Conservation (phyloP, 345 rosid genomes). For the Heritiera littoralis region DNA sequence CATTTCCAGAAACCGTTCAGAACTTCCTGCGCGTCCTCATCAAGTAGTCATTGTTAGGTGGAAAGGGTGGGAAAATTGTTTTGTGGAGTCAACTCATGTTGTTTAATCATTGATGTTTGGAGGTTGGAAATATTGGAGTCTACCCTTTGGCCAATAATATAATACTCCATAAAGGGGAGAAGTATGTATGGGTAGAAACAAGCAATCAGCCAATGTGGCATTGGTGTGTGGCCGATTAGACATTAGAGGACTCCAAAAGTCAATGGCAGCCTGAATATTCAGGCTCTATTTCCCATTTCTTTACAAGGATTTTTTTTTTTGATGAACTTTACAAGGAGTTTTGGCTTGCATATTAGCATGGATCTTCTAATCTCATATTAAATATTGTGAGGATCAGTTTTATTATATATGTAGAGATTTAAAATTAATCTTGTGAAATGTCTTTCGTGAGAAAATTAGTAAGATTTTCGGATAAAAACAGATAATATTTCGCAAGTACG, state of each 20-base stretch:
- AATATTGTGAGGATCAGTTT: too few species aligned
- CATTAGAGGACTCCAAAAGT: not conserved
- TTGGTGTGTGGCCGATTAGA: not conserved
- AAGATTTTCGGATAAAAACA: too few species aligned
- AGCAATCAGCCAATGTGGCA: not conserved
- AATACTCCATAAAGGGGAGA: not conserved
- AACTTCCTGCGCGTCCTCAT: not conserved
- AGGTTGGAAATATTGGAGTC: not conserved
- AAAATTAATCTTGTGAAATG: too few species aligned
- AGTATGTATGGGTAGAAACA: not conserved
- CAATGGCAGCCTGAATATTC: not conserved
- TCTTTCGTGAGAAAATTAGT: too few species aligned
- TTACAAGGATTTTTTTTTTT: too few species aligned
- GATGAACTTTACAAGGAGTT: not conserved
- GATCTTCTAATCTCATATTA: not conserved
- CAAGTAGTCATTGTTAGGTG: not conserved
- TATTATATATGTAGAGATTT: too few species aligned
- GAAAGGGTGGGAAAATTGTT: not conserved
- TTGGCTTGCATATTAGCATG: not conserved
- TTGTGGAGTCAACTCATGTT: not conserved
- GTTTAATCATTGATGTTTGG: not conserved
- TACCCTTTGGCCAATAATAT: not conserved
- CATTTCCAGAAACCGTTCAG: not conserved
- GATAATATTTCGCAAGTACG: too few species aligned
- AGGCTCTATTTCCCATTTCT: not conserved